Base-by-base conservation (phyloP, 2,329 filamentous ascomycete species). In the Atkinsonella hypoxylon region DNA sequence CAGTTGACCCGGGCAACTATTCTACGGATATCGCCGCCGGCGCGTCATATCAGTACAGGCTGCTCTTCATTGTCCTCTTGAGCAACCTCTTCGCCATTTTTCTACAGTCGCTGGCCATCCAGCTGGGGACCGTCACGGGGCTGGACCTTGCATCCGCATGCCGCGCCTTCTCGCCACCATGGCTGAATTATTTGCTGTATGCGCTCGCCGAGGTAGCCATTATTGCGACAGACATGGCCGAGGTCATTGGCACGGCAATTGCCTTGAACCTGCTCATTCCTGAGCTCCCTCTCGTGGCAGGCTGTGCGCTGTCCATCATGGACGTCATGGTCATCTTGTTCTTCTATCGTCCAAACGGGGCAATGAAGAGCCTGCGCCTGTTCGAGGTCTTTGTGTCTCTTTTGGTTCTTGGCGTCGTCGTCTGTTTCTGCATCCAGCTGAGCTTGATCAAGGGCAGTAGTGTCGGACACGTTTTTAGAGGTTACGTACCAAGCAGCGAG, bases 61-160 rank as follows among this genome's bases (percentile, higher is more conserved):
- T 87, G 34, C 73, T 87, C 2, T 87, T 86, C 67, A 72, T 87
- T 56, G 76, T 87, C 42, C 70, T 87, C 10, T 70, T 85, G 58
- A 80, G 79, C 64, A 87, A 87, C 61, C 58, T 86, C 47, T 83
- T 87, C 59, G 83, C 83, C 57, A 85, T 87, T 49, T 78, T 85
- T 56, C 70, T 87, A 18, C 83, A 87, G 63, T 79, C 75, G 18
- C 73, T 87, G 2, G 78, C 78, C 58, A 80, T 85, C 64, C 85
- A 85, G 62, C 72, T 87, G 6, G 83, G 83, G 32, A 83, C 80
- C 13, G 81, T 87, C 55, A 85, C 78, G 1, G 83, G 83, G 2
- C 66, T 85, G 47, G 82, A 85, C 58, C 70, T 87, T 13, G 80
- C 83, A 1, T 75, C 83, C 54, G 80, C 81, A 10, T 85, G 81